A percentile compares a stretch with the other conserved stretches of the same genome.
These are phyloP conservation scores for Penstemon newberryi DNA, from an alignment of 257 asterid genomes.

Conservation along the genomic window DNA sequence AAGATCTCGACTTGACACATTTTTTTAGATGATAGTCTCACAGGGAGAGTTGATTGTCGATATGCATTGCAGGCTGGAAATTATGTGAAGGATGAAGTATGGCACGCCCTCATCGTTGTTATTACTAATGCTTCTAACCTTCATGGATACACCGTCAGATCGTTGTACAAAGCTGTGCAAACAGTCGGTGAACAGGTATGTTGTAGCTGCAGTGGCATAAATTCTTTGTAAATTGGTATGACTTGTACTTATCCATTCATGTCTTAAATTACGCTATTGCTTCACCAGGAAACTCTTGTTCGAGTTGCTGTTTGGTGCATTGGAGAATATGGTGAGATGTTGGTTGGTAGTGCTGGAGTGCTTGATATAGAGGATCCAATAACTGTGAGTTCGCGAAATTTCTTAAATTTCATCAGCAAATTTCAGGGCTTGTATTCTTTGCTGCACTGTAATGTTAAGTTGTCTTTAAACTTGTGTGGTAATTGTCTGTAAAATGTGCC, in stretches of 20 bases:
- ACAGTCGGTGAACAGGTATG: conserved; percentile 77
- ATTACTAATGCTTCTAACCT: conserved; percentile 90
- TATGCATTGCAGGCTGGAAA: conserved; percentile 76
- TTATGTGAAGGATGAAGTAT: conserved; percentile 90
- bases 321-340: conserved; percentile 97
- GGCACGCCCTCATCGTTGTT: conserved; percentile 91
- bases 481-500: not conserved
- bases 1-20: conserved; percentile 12
- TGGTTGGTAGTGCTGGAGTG: conserved; percentile 68
- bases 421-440: conserved; percentile 4
- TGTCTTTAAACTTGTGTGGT: conserved; percentile 1
- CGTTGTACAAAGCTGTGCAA: conserved; percentile 74
- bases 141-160: conserved; percentile 87
- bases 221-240: conserved; percentile 17
- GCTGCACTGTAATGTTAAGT: no score
- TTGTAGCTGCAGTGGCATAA: conserved; percentile 12
- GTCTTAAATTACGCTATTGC: conserved; percentile 25
- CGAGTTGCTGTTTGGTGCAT: conserved; percentile 99
- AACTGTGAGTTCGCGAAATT: conserved; percentile 61
- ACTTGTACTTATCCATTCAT: conserved; percentile 11
- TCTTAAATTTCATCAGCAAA: conserved; percentile 3
- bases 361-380: conserved; percentile 76
- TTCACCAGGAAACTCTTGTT: conserved; percentile 81
- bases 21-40: not conserved
- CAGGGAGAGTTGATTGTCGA: conserved; percentile 30